A percentile compares a stretch with the other conserved stretches of the same genome.
Evolutionary conservation across 2,329 filamentous ascomycete genomes (phyloP).

Genomic region (Dothistroma pini): DNA sequence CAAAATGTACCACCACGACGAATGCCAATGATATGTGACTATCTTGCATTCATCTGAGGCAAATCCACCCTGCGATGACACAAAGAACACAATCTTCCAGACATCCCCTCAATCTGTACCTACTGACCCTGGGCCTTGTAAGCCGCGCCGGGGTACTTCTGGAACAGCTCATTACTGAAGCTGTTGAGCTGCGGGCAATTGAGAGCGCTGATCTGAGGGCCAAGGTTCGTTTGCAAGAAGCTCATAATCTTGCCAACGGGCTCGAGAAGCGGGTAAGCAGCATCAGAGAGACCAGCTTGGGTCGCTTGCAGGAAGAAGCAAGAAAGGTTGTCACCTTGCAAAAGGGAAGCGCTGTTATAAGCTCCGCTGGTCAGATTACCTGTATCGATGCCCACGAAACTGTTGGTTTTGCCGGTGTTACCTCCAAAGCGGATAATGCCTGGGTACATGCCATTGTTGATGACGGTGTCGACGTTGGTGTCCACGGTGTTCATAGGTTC

Average conservation of each 20-base stretch:
- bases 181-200: slow-evolving; percentile 16
- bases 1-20: too few relatives aligned
- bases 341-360: slow-evolving; percentile 34
- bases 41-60: too few relatives aligned
- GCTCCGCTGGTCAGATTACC: slow-evolving; percentile 40
- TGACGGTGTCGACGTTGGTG: slow-evolving; percentile 18
- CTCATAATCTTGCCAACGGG: slow-evolving; percentile 12
- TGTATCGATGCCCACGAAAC: slow-evolving; percentile 34
- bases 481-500: slow-evolving; percentile 26
- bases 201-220: slow-evolving; percentile 8
- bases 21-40: too few relatives aligned
- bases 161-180: slow-evolving; percentile 20
- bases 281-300: slow-evolving; percentile 24
- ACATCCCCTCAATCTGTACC: not conserved
- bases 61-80: too few relatives aligned
- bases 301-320: slow-evolving; percentile 34
- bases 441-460: slow-evolving; percentile 22
- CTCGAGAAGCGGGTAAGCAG: slow-evolving; percentile 22
- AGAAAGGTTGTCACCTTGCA: slow-evolving; percentile 34
- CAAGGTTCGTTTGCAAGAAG: slow-evolving; percentile 14
- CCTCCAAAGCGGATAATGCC: slow-evolving; percentile 33
- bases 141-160: slow-evolving; percentile 10
- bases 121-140: slow-evolving; percentile 1
- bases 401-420: slow-evolving; percentile 26
- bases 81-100: too few relatives aligned